Evolutionary conservation across 805 yeast genomes (phyloP), one percentile per base, ranked within the genome.

Genomic region (Cyberlindnera amylophila): DNA sequence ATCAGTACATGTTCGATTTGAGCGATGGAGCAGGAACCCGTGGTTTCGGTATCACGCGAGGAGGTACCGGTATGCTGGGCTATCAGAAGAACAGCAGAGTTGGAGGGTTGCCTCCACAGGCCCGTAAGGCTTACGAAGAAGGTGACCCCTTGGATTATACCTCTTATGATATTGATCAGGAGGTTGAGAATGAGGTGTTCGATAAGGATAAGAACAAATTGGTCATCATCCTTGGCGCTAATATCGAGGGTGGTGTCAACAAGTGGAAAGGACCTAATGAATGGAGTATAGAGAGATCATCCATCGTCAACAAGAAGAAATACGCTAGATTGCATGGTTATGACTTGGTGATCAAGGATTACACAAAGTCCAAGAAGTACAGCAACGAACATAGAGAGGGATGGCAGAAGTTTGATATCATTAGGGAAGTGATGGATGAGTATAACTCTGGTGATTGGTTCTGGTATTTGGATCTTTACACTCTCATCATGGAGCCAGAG

Each of bases 381-480:
- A 71, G 74, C 36, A 72, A 72, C 55, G 77, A 72, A 41, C 66
- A 66, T 58, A 63, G 79, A 47, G 72, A 68, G 54, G 71, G 71
- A 3, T 68, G 73, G 73, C 71, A 66, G 48, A 67, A 67, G 45
- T 62, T 67, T 32, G 73, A 69, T 45, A 45, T 59, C 21, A 45
- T 69, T 23, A 56, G 65, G 32, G 60, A 53, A 23, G 61, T 63
- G 1, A 62, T 69, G 65, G 61, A 59, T 38, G 60, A 65, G 37
- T 50, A 57, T n/a, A 30, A 52, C 2, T 31, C 48, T 15, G 61
- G 62, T 10, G 60, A 57, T 30, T 68, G 72, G 73, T 65, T 62
- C 46, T 69, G 72, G 72, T 69, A 69, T 45, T 37, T 69, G 29
- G 73, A 69, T 45, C 45, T 68, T 34, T 61, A 65, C 42, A 61